phyloP scores from a whole-genome alignment of 345 rosid genomes.

The Draba incana region DNA sequence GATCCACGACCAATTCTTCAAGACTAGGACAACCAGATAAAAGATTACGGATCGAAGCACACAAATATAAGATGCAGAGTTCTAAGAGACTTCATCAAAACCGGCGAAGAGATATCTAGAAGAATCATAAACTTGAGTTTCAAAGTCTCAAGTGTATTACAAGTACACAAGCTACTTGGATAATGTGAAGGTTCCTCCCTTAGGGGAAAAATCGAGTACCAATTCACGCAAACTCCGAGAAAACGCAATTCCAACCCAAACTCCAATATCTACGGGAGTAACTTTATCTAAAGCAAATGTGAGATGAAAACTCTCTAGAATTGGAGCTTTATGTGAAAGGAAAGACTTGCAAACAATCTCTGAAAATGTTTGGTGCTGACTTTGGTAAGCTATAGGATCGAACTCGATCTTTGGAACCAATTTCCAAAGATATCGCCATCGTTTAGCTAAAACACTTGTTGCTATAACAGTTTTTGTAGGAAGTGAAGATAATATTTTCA shows the following conservation, averaged over 20 bases:
- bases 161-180: conserved; percentile 5
- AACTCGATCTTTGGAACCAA: not conserved
- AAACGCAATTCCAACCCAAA: conserved; percentile 15
- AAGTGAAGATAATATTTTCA: not conserved
- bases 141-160: conserved; percentile 18
- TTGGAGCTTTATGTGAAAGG: conserved; percentile 3
- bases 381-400: not conserved
- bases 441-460: conserved; percentile 20
- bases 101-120: not conserved
- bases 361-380: not conserved
- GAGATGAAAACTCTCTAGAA: not conserved
- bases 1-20: not conserved
- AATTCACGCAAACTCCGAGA: conserved; percentile 15
- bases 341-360: conserved; percentile 1
- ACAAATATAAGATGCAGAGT: not conserved
- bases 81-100: not conserved
- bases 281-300: not conserved
- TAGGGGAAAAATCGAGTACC: not conserved
- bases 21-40: too few species aligned
- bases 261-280: conserved; percentile 6
- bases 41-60: too few species aligned
- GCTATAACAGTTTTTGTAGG: not conserved
- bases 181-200: not conserved
- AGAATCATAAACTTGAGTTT: not conserved
- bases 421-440: not conserved